Base-by-base conservation (phyloP, 1,284 basidiomycete species). In the Agaricales sp. region DNA sequence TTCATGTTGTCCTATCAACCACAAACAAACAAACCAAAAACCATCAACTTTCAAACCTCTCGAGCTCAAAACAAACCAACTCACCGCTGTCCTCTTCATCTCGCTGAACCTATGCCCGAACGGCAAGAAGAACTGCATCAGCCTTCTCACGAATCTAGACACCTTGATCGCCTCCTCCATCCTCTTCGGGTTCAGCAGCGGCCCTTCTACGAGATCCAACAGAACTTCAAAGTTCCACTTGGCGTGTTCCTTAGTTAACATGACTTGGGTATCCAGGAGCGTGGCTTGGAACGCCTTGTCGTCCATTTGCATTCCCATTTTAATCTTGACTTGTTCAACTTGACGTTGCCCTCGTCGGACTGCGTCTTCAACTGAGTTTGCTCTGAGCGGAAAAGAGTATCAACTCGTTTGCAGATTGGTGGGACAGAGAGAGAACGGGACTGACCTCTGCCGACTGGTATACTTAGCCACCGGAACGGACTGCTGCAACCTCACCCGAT, bases 101-200 rank as follows among this genome's bases (percentile, higher is more conserved):
- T 89, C 83, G 4, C 90, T 87, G 65, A 96, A 99, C 23, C 88
- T 80, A 60, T 84, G 80, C 53, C 68, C 85, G 62, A 89, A 88
- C 1, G 96, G 96, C 62, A 96, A 89, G 60, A 87, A 97, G 70
- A 99, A 99, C 1, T 82, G 78, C 72, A 97, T 82, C 14, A 99
- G 68, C 24, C 91, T 77, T 30, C 86, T 78, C 52, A 96, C 82
- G 56, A 96, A 93, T 59, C 92, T 85, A 14, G 89, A 86, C 11
- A 86, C 90, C 60, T 86, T 88, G 61, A 95, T 89, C 1, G 91
- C 92, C 65, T 99, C 96, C 59, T 99, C 96, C 60, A 99, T 75
- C n/a, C 96, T 74, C 59, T 90, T 91, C 0, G 92, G 82, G 59
- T 94, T 95, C 45, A 93, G 72, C 46, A 99, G 67, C 0, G 94